phyloP scores from a whole-genome alignment of 1,284 basidiomycete species.

The Thecaphora thlaspeos region DNA sequence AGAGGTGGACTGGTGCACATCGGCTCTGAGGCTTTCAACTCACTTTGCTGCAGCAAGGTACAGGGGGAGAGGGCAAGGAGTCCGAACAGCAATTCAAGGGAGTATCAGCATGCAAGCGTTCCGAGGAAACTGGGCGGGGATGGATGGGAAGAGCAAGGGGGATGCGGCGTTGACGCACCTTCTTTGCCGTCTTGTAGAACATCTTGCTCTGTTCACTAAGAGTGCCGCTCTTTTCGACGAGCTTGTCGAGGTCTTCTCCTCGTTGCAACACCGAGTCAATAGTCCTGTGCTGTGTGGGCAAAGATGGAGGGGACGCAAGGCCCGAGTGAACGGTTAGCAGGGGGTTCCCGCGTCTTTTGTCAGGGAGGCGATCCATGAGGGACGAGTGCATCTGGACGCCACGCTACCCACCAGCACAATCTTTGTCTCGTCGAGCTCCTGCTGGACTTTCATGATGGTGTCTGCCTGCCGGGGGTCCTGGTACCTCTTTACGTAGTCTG shows the following conservation, averaged over 20 bases:
- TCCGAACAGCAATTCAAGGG: background rate
- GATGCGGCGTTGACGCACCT: constrained; percentile 62
- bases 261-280: constrained; percentile 95
- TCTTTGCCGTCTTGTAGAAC: constrained; percentile 92
- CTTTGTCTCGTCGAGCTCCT: constrained; percentile 98
- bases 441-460: constrained; percentile 97
- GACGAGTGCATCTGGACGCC: no score
- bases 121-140: constrained; percentile 2
- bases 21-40: background rate
- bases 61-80: background rate
- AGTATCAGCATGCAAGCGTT: no score
- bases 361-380: no score
- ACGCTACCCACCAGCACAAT: constrained; percentile 66
- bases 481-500: constrained; percentile 83
- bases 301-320: no score
- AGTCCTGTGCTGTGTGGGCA: constrained; percentile 73
- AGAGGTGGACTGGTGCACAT: no score
- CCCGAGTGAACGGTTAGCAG: no score
- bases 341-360: no score
- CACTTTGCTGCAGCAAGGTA: constrained; percentile 6
- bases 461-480: constrained; percentile 98
- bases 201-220: constrained; percentile 82
- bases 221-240: constrained; percentile 90
- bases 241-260: constrained; percentile 94
- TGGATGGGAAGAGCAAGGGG: constrained; percentile 27